Percentiles rank a stretch among this genome's conserved stretches.
These are phyloP conservation scores for Colletotrichum cuscutae DNA, from an alignment of 2,329 filamentous ascomycete species.

Conservation along the genomic window DNA sequence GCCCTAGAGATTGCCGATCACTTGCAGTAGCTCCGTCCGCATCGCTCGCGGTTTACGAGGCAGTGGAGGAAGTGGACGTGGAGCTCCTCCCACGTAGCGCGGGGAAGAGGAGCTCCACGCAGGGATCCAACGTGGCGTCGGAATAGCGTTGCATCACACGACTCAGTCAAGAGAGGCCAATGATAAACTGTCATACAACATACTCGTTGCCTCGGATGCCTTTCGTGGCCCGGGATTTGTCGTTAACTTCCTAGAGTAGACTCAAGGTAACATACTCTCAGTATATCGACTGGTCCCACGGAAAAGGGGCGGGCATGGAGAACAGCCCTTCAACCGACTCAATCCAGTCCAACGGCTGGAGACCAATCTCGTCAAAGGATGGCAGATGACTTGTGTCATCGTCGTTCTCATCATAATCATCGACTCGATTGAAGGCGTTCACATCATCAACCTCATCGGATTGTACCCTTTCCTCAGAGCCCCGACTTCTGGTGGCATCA, in stretches of 20 bases:
- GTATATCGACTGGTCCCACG: conserved; percentile 11
- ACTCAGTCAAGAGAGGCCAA: not conserved
- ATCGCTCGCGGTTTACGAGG: not conserved
- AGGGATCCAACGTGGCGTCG: not conserved
- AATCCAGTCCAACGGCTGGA: conserved; percentile 9
- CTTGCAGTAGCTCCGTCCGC: not conserved
- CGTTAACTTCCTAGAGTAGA: too few species aligned
- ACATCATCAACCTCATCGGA: not conserved
- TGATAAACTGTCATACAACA: too few species aligned
- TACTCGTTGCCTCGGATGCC: too few species aligned
- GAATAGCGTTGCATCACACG: not conserved
- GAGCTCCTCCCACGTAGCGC: conserved; percentile 10
- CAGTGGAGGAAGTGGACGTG: conserved; percentile 19
- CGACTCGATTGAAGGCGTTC: not conserved
- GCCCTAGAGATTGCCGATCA: not conserved
- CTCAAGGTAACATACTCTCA: not conserved
- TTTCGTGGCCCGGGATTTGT: too few species aligned
- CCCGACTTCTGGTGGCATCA: not conserved
- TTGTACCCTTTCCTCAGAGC: not conserved
- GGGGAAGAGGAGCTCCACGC: conserved; percentile 17
- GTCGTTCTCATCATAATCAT: not conserved
- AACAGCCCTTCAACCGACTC: conserved; percentile 6
- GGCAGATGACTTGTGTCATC: not conserved
- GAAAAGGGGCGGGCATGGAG: conserved; percentile 1
- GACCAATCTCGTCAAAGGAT: not conserved